Evolutionary conservation across 2,329 filamentous ascomycete genomes (phyloP).

Genomic region (Cordyceps cicadae): DNA sequence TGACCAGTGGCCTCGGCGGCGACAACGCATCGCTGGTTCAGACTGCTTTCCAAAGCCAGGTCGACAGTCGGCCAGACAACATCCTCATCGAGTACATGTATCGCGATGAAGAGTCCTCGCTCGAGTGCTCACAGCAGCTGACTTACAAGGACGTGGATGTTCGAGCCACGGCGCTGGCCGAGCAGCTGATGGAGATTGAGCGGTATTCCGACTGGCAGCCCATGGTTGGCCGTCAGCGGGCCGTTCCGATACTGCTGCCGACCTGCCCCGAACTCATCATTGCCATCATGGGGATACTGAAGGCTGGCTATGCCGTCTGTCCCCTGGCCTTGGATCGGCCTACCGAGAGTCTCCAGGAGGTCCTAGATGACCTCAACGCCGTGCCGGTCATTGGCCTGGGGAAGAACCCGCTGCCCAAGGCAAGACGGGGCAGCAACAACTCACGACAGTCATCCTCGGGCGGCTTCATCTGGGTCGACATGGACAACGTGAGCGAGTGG

Average conservation of each 20-base stretch:
- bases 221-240: conserved; percentile 2
- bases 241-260: conserved; percentile 7
- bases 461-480: conserved; percentile 3
- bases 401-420: conserved; percentile 14
- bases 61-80: neutral
- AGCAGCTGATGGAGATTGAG: conserved; percentile 1
- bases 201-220: conserved; percentile 3
- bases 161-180: neutral
- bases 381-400: conserved; percentile 11
- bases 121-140: neutral
- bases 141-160: conserved; percentile 1
- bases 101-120: neutral
- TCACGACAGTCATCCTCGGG: conserved; percentile 17
- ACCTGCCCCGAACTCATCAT: conserved; percentile 6
- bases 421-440: neutral
- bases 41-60: neutral
- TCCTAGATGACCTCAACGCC: neutral
- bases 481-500: neutral
- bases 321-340: neutral
- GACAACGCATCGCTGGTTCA: neutral
- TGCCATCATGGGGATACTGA: conserved; percentile 13
- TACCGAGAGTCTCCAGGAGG: neutral
- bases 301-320: neutral
- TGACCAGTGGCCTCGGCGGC: neutral
- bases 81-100: neutral